Evolutionary conservation across 202 grass and related monocot species (phyloP).

Genomic region (Panicum virgatum): DNA sequence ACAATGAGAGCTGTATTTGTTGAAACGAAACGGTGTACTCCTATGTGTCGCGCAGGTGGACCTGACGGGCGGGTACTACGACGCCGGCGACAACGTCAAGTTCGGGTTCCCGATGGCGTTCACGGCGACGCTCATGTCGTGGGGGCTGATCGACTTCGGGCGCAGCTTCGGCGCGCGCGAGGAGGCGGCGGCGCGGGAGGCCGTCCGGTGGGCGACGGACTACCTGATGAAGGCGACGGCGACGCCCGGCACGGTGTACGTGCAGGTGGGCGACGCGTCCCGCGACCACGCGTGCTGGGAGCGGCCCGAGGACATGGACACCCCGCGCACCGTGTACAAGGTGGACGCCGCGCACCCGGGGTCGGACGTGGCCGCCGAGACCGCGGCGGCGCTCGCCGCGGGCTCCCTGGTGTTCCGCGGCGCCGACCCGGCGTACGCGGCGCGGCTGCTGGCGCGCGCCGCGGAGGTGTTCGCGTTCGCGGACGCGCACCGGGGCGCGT

Average conservation of each 20-base stretch:
- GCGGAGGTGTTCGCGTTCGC: conserved; percentile 75
- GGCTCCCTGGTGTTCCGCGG: conserved; percentile 76
- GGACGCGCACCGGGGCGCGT: conserved; percentile 59
- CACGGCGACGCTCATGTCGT: conserved; percentile 89
- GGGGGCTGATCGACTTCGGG: conserved; percentile 92
- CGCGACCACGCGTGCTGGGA: conserved; percentile 83
- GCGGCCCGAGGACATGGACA: conserved; percentile 84
- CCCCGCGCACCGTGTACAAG: conserved; percentile 64
- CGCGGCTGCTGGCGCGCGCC: conserved; percentile 62
- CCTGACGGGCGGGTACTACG: conserved; percentile 89
- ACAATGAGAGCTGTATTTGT: no score
- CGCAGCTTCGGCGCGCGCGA: conserved; percentile 55
- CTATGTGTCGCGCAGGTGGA: conserved; percentile 55
- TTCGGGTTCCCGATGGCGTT: conserved; percentile 99
- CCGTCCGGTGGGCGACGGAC: conserved; percentile 80
- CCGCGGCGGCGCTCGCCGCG: conserved; percentile 69
- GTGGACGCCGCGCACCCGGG: conserved; percentile 63
- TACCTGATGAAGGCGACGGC: conserved; percentile 83
- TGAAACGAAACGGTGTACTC: background rate
- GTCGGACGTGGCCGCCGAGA: conserved; percentile 77
- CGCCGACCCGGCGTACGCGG: conserved; percentile 48
- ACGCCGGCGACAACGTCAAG: conserved; percentile 98
- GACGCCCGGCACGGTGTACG: conserved; percentile 60
- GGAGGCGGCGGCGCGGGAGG: conserved; percentile 42
- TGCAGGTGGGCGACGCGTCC: conserved; percentile 73